Base-by-base conservation (phyloP, 2,329 filamentous ascomycete species). In the Canariomyces notabilis region DNA sequence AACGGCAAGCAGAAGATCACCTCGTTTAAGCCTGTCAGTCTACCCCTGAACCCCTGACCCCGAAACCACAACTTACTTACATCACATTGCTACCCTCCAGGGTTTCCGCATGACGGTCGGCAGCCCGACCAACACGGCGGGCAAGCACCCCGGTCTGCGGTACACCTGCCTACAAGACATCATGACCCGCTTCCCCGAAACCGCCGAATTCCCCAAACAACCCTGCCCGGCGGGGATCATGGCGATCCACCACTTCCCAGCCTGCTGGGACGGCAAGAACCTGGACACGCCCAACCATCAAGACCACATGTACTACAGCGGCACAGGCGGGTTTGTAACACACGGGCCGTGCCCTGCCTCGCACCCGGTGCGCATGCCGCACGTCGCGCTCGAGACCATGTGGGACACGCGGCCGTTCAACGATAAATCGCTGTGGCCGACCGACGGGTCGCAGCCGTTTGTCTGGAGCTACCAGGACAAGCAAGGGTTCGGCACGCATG, bases 221-320 rank as follows among this genome's bases (percentile, higher is more conserved):
- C 61, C 61, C 4, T 71, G 70, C 50, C 52, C 53, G 5, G 65
- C 64, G 5, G 68, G 70, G 23, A 69, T 71, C 51, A 71, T 71
- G 65, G 67, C 66, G 1, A 64, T 68, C 21, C 62, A 70, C 46
- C 65, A 70, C 45, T 72, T 71, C 54, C 64, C 61, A 11, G 55
- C 63, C 40, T 50, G 36, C 36, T 41, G 38, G 29, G 38, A 84
- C 51, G 80, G 80, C 26, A 64, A 67, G 36, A 72, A 80, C 51
- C 56, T 78, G 16, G 77, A 82, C 58, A 69, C 70, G 5, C 41
- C 66, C 1, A 68, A 80, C 60, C 77, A 82, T 61, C 56, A 60
- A 22, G 57, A 55, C 19, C 61, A 64, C 50, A 60, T 64, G 57
- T 61, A 59, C 54, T 55, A 57, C 50, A 61, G 59, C 9, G 48